Base-by-base conservation (phyloP, 1,284 basidiomycete species). In the Uromyces viciae-fabae region DNA sequence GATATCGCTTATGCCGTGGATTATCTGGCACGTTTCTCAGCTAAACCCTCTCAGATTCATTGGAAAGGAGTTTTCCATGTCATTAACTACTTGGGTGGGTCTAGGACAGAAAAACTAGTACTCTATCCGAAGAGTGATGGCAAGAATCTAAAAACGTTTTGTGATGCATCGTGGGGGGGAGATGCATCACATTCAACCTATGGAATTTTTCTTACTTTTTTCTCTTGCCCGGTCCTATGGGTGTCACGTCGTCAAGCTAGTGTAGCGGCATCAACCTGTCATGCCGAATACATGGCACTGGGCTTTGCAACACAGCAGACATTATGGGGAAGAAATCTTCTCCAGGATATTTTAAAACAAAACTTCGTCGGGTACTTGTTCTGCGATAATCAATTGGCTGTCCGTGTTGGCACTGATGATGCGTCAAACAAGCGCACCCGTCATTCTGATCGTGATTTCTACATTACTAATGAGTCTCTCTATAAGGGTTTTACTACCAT, bases 241-340 rank as follows among this genome's bases (percentile, higher is more conserved):
- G 33, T 42, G 3, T 43, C 66, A 7, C 3, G 9, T 9, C n/a
- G 40, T 7, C 5, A 43, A n/a, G 14, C 3, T 3, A 7, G 9
- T 14, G 66, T 69, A 5, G 31, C 38, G 5, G 38, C 66, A 3
- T 69, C 66, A 14, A 69, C 33, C 5, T 69, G 31, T 40, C 66
- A 69, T 42, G 66, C 66, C 3, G 66, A 69, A 69, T 69, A 69
- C 31, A 69, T 69, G 66, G 66, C 66, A 69, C 25, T 73, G 33
- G 71, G 71, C 2, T 33, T 33, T 17, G 71, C 46, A 7, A 54
- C 46, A 54, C 7, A 31, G 14, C 31, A 52, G n/a, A 40, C n/a
- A 28, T 7, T 31, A 33, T 68, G 64, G 64, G 19, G 28, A 28
- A 49, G 49, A 17, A 22, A 73, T 33, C 33, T 73, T 4, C 5